These are phyloP conservation scores for Nothophaeocryptopus gaeumannii DNA, from an alignment of 2,329 filamentous ascomycete genomes.

Conservation along the genomic window DNA sequence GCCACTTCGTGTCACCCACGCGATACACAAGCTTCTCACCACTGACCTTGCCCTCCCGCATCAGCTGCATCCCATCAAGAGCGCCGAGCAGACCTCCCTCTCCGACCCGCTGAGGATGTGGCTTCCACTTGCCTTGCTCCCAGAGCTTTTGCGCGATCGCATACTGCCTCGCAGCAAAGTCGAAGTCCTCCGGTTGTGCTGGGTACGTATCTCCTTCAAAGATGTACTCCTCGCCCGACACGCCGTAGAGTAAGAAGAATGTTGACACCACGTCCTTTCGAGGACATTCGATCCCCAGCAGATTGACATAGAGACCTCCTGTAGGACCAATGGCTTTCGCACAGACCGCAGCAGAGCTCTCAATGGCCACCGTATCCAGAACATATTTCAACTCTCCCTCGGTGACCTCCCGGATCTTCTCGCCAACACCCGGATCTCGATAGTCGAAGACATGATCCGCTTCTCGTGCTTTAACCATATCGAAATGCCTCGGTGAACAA, in stretches of 20 bases:
- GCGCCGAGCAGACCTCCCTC: conserved; percentile 40
- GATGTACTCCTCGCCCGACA: conserved; percentile 35
- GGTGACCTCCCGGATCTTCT: conserved; percentile 44
- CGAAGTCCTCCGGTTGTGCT: conserved; percentile 36
- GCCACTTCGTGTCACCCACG: conserved; percentile 25
- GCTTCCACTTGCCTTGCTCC: conserved; percentile 39
- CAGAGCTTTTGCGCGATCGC: conserved; percentile 36
- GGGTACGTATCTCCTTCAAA: conserved; percentile 32
- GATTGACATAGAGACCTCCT: conserved; percentile 15
- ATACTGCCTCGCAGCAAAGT: conserved; percentile 38
- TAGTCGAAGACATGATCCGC: conserved; percentile 50
- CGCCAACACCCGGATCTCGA: conserved; percentile 30
- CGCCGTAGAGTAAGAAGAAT: conserved; percentile 18
- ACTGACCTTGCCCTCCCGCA: conserved; percentile 42
- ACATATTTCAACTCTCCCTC: conserved; percentile 40
- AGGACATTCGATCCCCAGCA: conserved; percentile 12
- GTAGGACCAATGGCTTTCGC: conserved; percentile 10
- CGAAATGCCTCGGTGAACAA: conserved; percentile 47
- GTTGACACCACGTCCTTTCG: conserved; percentile 14
- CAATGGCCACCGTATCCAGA: conserved; percentile 37
- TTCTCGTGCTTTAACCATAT: conserved; percentile 43
- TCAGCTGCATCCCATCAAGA: conserved; percentile 38
- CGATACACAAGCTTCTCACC: conserved; percentile 46
- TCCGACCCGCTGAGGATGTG: conserved; percentile 39
- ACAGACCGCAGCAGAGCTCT: conserved; percentile 13